Conservation (phyloP, 2,329 filamentous ascomycete genomes). For the Tolypocladium ovalisporum region DNA sequence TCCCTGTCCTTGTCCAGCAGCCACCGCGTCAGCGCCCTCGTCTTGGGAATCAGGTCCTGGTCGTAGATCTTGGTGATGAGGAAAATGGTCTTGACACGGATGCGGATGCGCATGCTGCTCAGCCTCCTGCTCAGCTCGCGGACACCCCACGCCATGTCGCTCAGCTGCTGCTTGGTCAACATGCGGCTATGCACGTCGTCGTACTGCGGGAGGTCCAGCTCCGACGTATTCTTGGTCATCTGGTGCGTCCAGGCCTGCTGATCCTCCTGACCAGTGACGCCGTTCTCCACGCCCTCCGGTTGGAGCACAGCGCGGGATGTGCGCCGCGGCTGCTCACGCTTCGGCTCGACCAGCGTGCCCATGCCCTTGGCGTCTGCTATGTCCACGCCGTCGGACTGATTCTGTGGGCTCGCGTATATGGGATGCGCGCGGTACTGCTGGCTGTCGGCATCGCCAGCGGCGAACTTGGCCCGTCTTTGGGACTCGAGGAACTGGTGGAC, state of each 20-base stretch:
- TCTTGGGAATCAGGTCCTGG: conserved; percentile 63
- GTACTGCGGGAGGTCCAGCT: conserved; percentile 25
- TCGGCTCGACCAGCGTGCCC: conserved; percentile 12
- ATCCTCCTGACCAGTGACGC: conserved; percentile 41
- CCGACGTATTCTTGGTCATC: conserved; percentile 31
- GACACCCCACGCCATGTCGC: conserved; percentile 95
- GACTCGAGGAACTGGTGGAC: conserved; percentile 55
- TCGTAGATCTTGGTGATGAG: conserved; percentile 90
- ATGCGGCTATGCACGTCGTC: conserved; percentile 51
- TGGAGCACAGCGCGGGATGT: conserved; percentile 25
- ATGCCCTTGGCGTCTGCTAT: conserved; percentile 7
- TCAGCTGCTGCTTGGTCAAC: conserved; percentile 86
- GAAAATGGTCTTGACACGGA: conserved; percentile 75
- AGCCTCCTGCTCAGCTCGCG: conserved; percentile 79
- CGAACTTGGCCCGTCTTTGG: conserved; percentile 30
- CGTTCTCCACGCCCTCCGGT: conserved; percentile 25
- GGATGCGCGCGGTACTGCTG: conserved; percentile 18
- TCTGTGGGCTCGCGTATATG: conserved; percentile 10
- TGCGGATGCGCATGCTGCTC: conserved; percentile 70
- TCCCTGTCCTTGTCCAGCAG: conserved; percentile 60
- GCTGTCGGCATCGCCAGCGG: conserved; percentile 14
- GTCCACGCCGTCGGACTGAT: conserved; percentile 7
- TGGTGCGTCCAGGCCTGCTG: conserved; percentile 43
- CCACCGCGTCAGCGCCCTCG: conserved; percentile 70
- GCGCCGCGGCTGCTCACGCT: conserved; percentile 4